Evolutionary conservation across 805 yeast genomes (phyloP).

Genomic region (Candida hispaniensis): DNA sequence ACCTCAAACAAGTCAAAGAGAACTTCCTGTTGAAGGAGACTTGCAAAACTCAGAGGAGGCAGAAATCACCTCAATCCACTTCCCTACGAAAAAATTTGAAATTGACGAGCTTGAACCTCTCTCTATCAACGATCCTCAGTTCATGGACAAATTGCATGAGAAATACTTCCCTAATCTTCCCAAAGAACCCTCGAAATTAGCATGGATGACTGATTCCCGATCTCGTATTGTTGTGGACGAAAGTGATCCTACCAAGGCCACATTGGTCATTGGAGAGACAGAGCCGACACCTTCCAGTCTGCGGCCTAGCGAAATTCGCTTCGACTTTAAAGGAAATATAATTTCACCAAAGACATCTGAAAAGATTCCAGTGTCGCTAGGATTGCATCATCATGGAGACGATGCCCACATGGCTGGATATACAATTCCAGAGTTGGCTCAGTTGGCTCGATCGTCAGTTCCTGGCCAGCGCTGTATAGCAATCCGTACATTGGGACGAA

Average conservation of each 20-base stretch:
- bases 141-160: conserved; percentile 59
- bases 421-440: conserved; percentile 72
- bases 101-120: conserved; percentile 6
- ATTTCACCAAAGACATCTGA: conserved; percentile 46
- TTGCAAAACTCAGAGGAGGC: too few relatives aligned
- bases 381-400: conserved; percentile 86
- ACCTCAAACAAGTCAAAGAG: too few relatives aligned
- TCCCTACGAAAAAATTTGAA: too few relatives aligned
- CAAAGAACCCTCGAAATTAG: conserved; percentile 62
- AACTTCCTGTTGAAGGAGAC: too few relatives aligned
- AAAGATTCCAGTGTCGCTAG: conserved; percentile 45
- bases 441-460: conserved; percentile 63
- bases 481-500: conserved; percentile 76
- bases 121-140: conserved; percentile 43
- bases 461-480: conserved; percentile 83
- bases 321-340: conserved; percentile 78
- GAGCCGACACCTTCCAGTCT: conserved; percentile 6
- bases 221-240: conserved; percentile 26
- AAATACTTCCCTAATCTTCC: conserved; percentile 75
- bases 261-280: conserved; percentile 10
- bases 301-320: conserved; percentile 46
- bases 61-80: too few relatives aligned
- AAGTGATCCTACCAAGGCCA: conserved; percentile 8
- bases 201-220: conserved; percentile 79
- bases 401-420: conserved; percentile 89